Percentiles rank a stretch among this genome's conserved stretches.
Evolutionary conservation across 1,284 basidiomycete genomes (phyloP).

Genomic region (Exobasidium cylindrosporum): DNA sequence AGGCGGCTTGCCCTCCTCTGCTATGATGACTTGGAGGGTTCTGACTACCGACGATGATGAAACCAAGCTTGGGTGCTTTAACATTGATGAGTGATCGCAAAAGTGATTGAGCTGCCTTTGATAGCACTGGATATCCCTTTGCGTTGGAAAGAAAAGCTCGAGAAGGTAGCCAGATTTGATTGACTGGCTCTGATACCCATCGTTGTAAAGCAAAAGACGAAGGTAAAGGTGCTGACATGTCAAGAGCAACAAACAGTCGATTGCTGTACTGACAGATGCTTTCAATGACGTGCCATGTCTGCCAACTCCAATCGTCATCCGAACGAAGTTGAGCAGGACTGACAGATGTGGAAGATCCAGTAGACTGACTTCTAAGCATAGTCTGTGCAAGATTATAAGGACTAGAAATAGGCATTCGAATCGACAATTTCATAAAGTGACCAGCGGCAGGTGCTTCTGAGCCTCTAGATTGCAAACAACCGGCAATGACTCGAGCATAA

Average conservation of each 20-base stretch:
- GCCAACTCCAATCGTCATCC: constrained; percentile 65
- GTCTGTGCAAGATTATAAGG: constrained; percentile 35
- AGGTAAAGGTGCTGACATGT: constrained; percentile 75
- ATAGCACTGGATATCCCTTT: constrained; percentile 94
- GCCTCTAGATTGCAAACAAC: constrained; percentile 31
- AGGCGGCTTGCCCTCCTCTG: constrained; percentile 78
- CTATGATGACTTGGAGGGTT: constrained; percentile 47
- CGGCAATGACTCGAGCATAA: constrained; percentile 78
- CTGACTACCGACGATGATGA: constrained; percentile 5
- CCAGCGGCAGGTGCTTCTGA: constrained; percentile 38
- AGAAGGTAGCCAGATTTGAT: constrained; percentile 81
- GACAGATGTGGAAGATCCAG: constrained; percentile 24
- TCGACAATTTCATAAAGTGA: constrained; percentile 37
- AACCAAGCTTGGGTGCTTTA: constrained; percentile 23
- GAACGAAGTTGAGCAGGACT: constrained; percentile 76
- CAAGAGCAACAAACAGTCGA: constrained; percentile 73
- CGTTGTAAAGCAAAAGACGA: constrained; percentile 65
- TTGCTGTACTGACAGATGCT: constrained; percentile 82
- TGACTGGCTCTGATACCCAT: constrained; percentile 89
- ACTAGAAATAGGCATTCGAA: constrained; percentile 50
- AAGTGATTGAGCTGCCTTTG: constrained; percentile 62
- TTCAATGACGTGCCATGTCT: constrained; percentile 94
- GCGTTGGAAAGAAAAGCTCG: constrained; percentile 89
- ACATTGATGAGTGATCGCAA: constrained; percentile 30
- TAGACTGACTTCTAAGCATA: not conserved